Base-by-base conservation (phyloP, 345 rosid genomes). In the Heritiera littoralis region DNA sequence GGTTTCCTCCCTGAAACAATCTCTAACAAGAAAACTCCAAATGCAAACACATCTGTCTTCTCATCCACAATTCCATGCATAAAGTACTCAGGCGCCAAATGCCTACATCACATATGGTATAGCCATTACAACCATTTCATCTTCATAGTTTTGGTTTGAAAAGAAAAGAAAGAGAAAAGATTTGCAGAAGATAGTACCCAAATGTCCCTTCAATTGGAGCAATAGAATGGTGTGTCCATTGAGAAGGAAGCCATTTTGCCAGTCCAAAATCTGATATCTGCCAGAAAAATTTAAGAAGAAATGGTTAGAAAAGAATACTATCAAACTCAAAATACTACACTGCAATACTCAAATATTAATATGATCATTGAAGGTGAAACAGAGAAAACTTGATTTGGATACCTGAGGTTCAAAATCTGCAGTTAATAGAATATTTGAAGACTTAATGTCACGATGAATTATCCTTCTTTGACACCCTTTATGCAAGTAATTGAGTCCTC, bases 191-290 rank as follows among this genome's bases (percentile, higher is more conserved):
- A 68, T 7, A 35, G 76, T 90, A 93, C 99, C 99, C 99, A 82
- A 96, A 96, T 80, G 97, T 96, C 75, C 99, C 99, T 90, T 96
- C 99, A 74, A 96, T 96, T 23, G 98, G 99, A 78, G 91, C 97
- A 79, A 94, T 94, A 52, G 99, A 96, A 85, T 96, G 99, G 82
- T 96, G 99, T 86, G 94, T 86, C 98, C 98, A 96, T 80, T 94
- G 95, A 70, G 99, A 91, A 73, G 99, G 98, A 79, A 96, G 91
- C 99, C 98, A 96, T 82, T 96, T 96, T 77, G 99, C 99, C 63
- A 94, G 86, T 11, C 99, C 98, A 81, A 96, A 96, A 88, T 96
- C 97, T 66, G 99, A 93, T 74, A 96, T 96, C 98, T 94, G 18
- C 32, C 40, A 76, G 52, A 58, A 49, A 7, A 38, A 41, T 2